phyloP scores from a whole-genome alignment of 305 asterid species.

The Rubia peregrina region DNA sequence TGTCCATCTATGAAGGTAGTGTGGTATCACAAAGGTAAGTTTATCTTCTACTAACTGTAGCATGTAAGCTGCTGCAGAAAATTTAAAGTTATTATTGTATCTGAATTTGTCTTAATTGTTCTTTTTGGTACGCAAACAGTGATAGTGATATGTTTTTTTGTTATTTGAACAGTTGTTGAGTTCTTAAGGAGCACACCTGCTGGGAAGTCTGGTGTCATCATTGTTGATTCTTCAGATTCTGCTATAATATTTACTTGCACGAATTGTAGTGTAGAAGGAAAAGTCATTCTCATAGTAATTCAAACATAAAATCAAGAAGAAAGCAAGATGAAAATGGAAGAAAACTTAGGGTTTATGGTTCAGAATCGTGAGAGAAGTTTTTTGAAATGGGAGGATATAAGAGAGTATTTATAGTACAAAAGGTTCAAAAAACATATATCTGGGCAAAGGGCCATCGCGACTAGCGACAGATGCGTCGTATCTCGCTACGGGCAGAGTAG shows the following conservation, averaged over 20 bases:
- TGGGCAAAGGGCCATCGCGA: too few relatives aligned
- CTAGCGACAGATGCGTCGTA: too few relatives aligned
- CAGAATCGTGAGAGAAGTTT: too few relatives aligned
- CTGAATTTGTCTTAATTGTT: neutral
- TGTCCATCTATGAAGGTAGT: neutral
- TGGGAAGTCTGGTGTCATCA: constrained; percentile 79
- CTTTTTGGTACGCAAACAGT: neutral
- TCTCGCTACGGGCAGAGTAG: too few relatives aligned
- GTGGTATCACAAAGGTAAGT: neutral
- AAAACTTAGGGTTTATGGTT: too few relatives aligned
- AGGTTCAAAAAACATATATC: too few relatives aligned
- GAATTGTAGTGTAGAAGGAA: neutral
- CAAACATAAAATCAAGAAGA: too few relatives aligned
- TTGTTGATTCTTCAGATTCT: constrained; percentile 96
- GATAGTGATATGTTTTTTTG: constrained; percentile 3
- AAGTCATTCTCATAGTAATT: neutral
- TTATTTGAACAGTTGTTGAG: constrained; percentile 58
- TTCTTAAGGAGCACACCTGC: constrained; percentile 53
- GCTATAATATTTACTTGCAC: constrained; percentile 25
- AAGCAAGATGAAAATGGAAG: too few relatives aligned
- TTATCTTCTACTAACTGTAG: neutral
- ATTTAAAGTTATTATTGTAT: neutral
- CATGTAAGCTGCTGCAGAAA: neutral
- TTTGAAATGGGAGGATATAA: too few relatives aligned
- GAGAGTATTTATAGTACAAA: too few relatives aligned